phyloP scores from a whole-genome alignment of 192 early-diverging fungal species.

The Coemansia sp. region DNA sequence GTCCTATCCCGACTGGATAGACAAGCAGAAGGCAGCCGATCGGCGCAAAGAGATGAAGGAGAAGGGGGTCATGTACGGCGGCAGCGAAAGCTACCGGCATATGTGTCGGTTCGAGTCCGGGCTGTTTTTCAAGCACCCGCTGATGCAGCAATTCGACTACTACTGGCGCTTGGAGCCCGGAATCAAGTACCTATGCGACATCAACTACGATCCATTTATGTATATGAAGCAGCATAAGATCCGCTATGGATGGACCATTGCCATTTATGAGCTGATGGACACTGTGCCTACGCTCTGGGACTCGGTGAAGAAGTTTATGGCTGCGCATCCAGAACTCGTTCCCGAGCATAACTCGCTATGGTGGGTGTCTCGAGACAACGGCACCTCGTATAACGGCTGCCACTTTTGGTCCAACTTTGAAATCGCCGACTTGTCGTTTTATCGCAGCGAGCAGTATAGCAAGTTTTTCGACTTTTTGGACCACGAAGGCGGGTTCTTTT shows the following conservation, averaged over 20 bases:
- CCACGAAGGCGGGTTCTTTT: slow-evolving; percentile 80
- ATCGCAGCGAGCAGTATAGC: slow-evolving; percentile 57
- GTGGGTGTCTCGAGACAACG: slow-evolving; percentile 37
- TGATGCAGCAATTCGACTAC: slow-evolving; percentile 45
- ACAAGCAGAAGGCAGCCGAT: slow-evolving; percentile 54
- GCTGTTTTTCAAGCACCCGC: slow-evolving; percentile 40
- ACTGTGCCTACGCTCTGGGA: slow-evolving; percentile 51
- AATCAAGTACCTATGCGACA: slow-evolving; percentile 50
- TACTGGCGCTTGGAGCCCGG: slow-evolving; percentile 56
- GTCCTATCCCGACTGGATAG: slow-evolving; percentile 76
- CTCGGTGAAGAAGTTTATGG: slow-evolving; percentile 53
- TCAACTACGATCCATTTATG: slow-evolving; percentile 53
- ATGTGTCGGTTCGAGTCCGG: slow-evolving; percentile 53
- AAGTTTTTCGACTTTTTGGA: slow-evolving; percentile 74
- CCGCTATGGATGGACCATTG: slow-evolving; percentile 50
- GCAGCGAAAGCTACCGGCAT: slow-evolving; percentile 48
- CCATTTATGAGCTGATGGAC: slow-evolving; percentile 45
- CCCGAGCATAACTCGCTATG: slow-evolving; percentile 21
- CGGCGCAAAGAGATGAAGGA: slow-evolving; percentile 56
- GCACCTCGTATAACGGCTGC: slow-evolving; percentile 60
- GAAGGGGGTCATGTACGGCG: slow-evolving; percentile 39
- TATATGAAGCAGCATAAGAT: slow-evolving; percentile 44
- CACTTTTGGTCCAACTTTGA: slow-evolving; percentile 91
- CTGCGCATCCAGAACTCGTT: slow-evolving; percentile 20
- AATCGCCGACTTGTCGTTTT: slow-evolving; percentile 74